phyloP scores from a whole-genome alignment of 768 basidiomycete genomes.

The Pluteus cervinus region DNA sequence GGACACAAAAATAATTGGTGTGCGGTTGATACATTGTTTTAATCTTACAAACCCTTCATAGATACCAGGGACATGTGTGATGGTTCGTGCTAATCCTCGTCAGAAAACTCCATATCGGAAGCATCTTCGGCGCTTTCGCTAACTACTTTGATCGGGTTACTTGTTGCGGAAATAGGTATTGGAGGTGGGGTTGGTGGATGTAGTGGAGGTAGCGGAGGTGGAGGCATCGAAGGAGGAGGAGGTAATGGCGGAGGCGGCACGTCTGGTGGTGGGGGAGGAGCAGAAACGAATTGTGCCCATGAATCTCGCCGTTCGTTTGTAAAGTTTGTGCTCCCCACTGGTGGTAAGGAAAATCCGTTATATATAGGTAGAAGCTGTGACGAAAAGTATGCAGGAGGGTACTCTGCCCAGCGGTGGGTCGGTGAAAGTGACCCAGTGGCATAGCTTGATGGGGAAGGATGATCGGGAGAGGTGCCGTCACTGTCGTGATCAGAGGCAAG shows the following conservation, averaged over 20 bases:
- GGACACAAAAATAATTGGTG: background rate
- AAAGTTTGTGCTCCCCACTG: constrained; percentile 16
- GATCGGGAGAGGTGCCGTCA: constrained; percentile 1
- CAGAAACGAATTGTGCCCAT: constrained; percentile 31
- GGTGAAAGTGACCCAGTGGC: constrained; percentile 1
- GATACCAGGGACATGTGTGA: background rate
- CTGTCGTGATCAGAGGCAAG: background rate
- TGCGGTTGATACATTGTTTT: background rate
- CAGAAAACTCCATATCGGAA: constrained; percentile 5
- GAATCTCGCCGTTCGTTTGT: constrained; percentile 33
- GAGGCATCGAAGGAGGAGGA: constrained; percentile 6
- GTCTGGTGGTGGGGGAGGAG: constrained; percentile 7
- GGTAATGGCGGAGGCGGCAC: constrained; percentile 15
- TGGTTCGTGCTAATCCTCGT: background rate
- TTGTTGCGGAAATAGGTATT: background rate
- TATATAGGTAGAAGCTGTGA: constrained; percentile 50
- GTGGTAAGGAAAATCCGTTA: constrained; percentile 22
- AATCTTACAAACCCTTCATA: background rate
- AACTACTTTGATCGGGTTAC: no score
- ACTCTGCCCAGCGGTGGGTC: constrained; percentile 53
- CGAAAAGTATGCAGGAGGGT: constrained; percentile 55
- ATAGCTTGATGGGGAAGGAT: constrained; percentile 1
- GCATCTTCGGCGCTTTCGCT: background rate
- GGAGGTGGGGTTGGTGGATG: background rate
- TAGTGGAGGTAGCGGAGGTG: constrained; percentile 4